A percentile compares a stretch with the other conserved stretches of the same genome.
phyloP scores from a whole-genome alignment of 2,329 filamentous ascomycete species.

The Cylindrodendrum hubeiense region DNA sequence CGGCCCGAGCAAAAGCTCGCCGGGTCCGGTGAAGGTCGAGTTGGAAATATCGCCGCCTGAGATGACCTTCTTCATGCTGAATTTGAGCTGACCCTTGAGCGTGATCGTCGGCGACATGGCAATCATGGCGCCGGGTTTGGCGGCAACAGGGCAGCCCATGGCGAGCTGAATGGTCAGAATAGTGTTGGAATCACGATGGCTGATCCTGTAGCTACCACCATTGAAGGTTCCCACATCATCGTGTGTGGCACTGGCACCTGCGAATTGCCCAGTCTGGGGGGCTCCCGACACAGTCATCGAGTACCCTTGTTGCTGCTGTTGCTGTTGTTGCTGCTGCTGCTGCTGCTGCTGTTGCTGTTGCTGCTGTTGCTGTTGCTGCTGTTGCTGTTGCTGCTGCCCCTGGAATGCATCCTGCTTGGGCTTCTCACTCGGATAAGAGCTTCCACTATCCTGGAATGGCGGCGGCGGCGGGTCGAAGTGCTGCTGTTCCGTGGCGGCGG shows the following conservation, averaged over 20 bases:
- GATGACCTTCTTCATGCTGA: conserved; percentile 92
- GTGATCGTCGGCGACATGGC: conserved; percentile 93
- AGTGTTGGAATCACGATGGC: conserved; percentile 91
- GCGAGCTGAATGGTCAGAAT: conserved; percentile 91
- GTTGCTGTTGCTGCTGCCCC: conserved; percentile 35
- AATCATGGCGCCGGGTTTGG: conserved; percentile 91
- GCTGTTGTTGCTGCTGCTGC: conserved; percentile 41
- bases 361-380: conserved; percentile 38
- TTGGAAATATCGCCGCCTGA: conserved; percentile 82
- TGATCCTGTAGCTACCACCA: conserved; percentile 92
- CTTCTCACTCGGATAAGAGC: conserved; percentile 48
- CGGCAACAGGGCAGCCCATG: conserved; percentile 85
- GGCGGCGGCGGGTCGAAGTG: conserved; percentile 46
- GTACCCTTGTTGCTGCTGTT: conserved; percentile 39
- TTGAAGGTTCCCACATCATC: conserved; percentile 98
- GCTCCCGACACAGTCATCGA: conserved; percentile 53
- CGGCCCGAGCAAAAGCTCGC: conserved; percentile 89
- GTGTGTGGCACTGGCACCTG: conserved; percentile 69
- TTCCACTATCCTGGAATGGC: conserved; percentile 34
- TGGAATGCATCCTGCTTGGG: conserved; percentile 33
- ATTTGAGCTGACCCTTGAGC: conserved; percentile 85
- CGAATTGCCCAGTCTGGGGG: conserved; percentile 67
- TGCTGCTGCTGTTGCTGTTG: conserved; percentile 38
- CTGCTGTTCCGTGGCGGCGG: conserved; percentile 30
- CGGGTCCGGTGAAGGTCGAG: conserved; percentile 88